These are phyloP conservation scores for Cladosporium oxysporum DNA, from an alignment of 2,329 filamentous ascomycete genomes.

Conservation along the genomic window DNA sequence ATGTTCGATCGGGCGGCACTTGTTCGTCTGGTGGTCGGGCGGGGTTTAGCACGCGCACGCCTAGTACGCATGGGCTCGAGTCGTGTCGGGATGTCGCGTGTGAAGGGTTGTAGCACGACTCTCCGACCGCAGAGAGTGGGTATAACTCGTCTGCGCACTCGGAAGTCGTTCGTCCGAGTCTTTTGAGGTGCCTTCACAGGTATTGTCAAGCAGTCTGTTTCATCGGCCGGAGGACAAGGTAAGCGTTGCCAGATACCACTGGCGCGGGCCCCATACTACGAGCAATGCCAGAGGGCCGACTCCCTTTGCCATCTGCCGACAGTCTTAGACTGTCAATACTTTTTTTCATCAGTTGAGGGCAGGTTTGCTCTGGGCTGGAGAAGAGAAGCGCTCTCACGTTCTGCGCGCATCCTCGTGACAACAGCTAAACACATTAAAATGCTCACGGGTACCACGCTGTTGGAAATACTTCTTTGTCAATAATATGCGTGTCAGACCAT, in stretches of 20 bases:
- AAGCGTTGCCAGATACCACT: background rate
- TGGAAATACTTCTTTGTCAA: background rate
- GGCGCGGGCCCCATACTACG: background rate
- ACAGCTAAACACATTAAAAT: background rate
- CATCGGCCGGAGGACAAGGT: background rate
- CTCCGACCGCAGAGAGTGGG: background rate
- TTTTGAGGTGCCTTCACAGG: background rate
- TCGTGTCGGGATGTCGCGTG: background rate
- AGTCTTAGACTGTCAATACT: background rate
- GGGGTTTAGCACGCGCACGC: slow-evolving; percentile 3
- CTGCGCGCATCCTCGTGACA: background rate
- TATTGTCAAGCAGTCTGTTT: background rate
- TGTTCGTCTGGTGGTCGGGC: slow-evolving; percentile 8
- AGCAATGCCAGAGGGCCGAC: slow-evolving; percentile 12
- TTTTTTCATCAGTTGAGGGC: slow-evolving; percentile 8
- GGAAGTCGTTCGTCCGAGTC: background rate
- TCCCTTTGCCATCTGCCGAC: slow-evolving; percentile 3
- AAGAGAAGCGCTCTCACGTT: background rate
- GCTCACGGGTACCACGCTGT: background rate
- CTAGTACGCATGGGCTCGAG: background rate
- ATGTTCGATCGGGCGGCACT: slow-evolving; percentile 10
- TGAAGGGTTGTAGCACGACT: background rate
- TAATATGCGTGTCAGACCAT: background rate
- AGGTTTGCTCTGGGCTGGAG: background rate
- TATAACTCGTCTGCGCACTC: slow-evolving; percentile 1